Conservation (phyloP, 2,329 filamentous ascomycete species). For the Colletotrichum liaoningense region DNA sequence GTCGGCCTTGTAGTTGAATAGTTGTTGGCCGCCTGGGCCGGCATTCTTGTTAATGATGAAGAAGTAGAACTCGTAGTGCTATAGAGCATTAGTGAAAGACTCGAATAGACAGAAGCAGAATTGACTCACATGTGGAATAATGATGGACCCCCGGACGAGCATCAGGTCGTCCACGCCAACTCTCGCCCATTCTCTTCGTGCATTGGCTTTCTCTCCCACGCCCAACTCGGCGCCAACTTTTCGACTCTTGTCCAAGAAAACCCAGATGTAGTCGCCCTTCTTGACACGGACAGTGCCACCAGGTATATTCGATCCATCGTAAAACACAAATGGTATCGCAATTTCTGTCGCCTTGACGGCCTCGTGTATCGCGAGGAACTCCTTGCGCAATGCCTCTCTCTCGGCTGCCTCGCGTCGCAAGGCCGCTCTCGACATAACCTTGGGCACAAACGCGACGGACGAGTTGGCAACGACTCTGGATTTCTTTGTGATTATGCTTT, state of each 20-base stretch:
- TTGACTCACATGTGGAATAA: conserved; percentile 88
- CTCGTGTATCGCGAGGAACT: conserved; percentile 87
- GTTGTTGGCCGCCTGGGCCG: conserved; percentile 75
- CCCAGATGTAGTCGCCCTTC: conserved; percentile 93
- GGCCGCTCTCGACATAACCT: conserved; percentile 76
- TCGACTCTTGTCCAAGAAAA: conserved; percentile 90
- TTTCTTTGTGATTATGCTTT: conserved; percentile 38
- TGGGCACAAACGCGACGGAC: conserved; percentile 74
- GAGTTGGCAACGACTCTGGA: conserved; percentile 72
- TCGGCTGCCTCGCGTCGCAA: conserved; percentile 83
- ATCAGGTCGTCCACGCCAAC: conserved; percentile 96
- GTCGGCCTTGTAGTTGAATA: conserved; percentile 81
- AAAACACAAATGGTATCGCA: conserved; percentile 94
- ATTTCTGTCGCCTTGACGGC: conserved; percentile 91
- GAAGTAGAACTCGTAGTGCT: conserved; percentile 98
- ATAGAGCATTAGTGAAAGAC: conserved; percentile 39
- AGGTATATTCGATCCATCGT: conserved; percentile 91
- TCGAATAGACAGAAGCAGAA: not conserved
- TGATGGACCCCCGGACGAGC: conserved; percentile 89
- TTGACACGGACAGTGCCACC: conserved; percentile 87
- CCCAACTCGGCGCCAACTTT: conserved; percentile 89
- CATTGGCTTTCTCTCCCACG: conserved; percentile 76
- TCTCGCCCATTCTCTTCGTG: conserved; percentile 86
- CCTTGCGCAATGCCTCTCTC: conserved; percentile 80
- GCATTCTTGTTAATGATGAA: conserved; percentile 90